These are phyloP conservation scores for Botrytis galanthina DNA, from an alignment of 2,329 filamentous ascomycete species.

Conservation along the genomic window DNA sequence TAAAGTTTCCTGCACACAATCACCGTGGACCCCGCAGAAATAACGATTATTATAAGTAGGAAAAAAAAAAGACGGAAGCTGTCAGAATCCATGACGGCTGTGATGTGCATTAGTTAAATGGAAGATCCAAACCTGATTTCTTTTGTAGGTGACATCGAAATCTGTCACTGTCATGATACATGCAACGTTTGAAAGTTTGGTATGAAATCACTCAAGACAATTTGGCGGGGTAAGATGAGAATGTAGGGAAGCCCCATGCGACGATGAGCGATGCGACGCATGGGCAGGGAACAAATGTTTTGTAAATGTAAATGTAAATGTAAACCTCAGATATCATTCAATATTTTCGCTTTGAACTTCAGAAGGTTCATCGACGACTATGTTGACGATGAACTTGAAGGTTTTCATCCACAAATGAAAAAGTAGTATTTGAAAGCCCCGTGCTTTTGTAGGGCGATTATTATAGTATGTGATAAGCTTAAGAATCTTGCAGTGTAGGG, in stretches of 20 bases:
- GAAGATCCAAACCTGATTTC: background rate
- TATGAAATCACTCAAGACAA: background rate
- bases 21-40: background rate
- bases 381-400: background rate
- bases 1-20: background rate
- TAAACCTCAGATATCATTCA: background rate
- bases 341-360: background rate
- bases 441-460: background rate
- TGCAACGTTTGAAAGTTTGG: background rate
- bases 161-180: slow-evolving; percentile 14
- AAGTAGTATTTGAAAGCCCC: background rate
- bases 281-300: background rate
- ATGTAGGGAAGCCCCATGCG: background rate
- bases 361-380: background rate
- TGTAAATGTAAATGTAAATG: too few relatives aligned
- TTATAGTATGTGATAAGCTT: too few relatives aligned
- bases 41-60: background rate
- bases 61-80: background rate
- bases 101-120: background rate
- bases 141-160: background rate
- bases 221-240: background rate
- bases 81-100: background rate
- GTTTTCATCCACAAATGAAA: background rate
- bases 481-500: background rate
- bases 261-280: background rate